These are phyloP conservation scores for Coemansia sp. DNA, from an alignment of 192 early-diverging fungal genomes.

Conservation along the genomic window DNA sequence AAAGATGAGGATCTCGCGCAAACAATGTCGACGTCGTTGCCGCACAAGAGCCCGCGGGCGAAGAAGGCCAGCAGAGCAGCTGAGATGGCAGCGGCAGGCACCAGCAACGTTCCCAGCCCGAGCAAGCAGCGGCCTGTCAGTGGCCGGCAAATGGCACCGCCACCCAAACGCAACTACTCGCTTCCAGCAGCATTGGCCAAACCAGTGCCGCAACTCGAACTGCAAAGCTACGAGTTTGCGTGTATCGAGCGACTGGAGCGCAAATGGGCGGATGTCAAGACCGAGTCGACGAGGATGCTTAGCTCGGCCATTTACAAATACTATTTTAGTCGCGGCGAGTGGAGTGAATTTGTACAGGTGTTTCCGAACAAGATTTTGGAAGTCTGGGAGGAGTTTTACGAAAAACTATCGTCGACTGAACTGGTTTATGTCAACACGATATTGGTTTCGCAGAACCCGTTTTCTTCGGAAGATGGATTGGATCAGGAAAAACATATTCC, in stretches of 20 bases:
- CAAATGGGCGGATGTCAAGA: constrained; percentile 47
- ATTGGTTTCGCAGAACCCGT: constrained; percentile 52
- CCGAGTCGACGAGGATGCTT: constrained; percentile 47
- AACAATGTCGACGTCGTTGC: not conserved
- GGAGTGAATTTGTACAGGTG: constrained; percentile 52
- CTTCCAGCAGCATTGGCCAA: constrained; percentile 35
- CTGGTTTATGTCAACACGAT: constrained; percentile 41
- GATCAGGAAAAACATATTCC: constrained; percentile 43
- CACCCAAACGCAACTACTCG: constrained; percentile 50
- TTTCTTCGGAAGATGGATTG: constrained; percentile 19
- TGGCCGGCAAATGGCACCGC: not conserved
- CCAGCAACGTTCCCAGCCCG: not conserved
- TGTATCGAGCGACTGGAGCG: constrained; percentile 52
- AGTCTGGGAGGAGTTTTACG: constrained; percentile 46
- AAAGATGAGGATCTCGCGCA: constrained; percentile 6
- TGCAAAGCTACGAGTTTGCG: constrained; percentile 51
- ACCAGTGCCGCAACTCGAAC: constrained; percentile 17
- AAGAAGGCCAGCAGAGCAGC: constrained; percentile 12
- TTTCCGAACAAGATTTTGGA: constrained; percentile 43
- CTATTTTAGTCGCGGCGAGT: constrained; percentile 54
- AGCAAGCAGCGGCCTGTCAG: constrained; percentile 11
- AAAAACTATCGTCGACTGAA: constrained; percentile 34
- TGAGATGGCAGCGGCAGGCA: constrained; percentile 8
- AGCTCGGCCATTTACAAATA: constrained; percentile 57
- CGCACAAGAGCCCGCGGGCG: not conserved